Evolutionary conservation across 2,329 filamentous ascomycete genomes (phyloP).

Genomic region (Fusarium albidum): DNA sequence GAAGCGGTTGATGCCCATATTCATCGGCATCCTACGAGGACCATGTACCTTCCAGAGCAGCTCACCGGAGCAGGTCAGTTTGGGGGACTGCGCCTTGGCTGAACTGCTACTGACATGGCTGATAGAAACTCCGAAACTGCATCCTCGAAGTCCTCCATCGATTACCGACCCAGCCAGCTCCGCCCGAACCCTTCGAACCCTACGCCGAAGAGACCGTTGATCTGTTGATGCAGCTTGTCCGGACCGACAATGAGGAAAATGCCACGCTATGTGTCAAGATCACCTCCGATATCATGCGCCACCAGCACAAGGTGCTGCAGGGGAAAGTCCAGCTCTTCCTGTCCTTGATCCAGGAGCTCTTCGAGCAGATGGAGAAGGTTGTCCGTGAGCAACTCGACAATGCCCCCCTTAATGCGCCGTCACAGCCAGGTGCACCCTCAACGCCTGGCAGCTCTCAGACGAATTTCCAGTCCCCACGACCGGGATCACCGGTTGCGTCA

Average conservation of each 20-base stretch:
- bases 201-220: conserved; percentile 91
- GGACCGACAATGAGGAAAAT: conserved; percentile 97
- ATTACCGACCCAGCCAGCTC: conserved; percentile 74
- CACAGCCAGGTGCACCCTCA: conserved; percentile 67
- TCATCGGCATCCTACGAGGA: conserved; percentile 84
- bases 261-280: conserved; percentile 98
- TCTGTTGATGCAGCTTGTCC: conserved; percentile 86
- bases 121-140: conserved; percentile 86
- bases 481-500: conserved; percentile 87
- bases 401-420: conserved; percentile 62
- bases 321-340: conserved; percentile 89
- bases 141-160: conserved; percentile 95
- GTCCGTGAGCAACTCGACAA: conserved; percentile 96
- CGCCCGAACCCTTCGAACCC: conserved; percentile 83
- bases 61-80: conserved; percentile 82
- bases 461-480: conserved; percentile 86
- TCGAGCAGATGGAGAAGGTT: conserved; percentile 92
- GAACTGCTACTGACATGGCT: conserved; percentile 25
- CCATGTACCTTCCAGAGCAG: conserved; percentile 91
- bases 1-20: conserved; percentile 86
- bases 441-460: conserved; percentile 72
- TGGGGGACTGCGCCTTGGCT: not conserved
- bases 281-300: conserved; percentile 94
- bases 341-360: conserved; percentile 92
- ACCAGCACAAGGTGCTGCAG: conserved; percentile 82